Percentiles rank a stretch among this genome's conserved stretches.
These are phyloP conservation scores for Borealophlyctis nickersoniae DNA, from an alignment of 192 early-diverging fungal genomes.

Conservation along the genomic window DNA sequence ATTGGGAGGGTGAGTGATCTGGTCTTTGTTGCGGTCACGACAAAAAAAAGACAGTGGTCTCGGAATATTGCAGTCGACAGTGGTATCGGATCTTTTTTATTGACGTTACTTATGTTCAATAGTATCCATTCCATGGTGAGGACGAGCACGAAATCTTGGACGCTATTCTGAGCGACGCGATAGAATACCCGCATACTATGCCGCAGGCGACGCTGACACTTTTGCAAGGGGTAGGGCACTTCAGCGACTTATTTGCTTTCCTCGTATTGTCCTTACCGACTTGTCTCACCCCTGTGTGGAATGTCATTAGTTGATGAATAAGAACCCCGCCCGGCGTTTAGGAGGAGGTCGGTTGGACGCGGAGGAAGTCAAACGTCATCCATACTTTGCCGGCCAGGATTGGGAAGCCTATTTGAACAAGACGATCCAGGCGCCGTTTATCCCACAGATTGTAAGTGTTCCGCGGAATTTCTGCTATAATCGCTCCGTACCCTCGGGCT, in stretches of 20 bases:
- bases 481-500: neutral
- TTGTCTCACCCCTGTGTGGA: no score
- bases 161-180: conserved; percentile 90
- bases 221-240: conserved; percentile 66
- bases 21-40: conserved; percentile 2
- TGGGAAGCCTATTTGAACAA: conserved; percentile 93
- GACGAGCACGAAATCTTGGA: conserved; percentile 96
- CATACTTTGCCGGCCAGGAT: conserved; percentile 91
- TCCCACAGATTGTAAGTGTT: conserved; percentile 76
- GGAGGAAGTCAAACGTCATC: conserved; percentile 92
- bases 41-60: conserved; percentile 1
- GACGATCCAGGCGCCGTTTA: conserved; percentile 81
- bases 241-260: conserved; percentile 7
- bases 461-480: no score
- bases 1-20: conserved; percentile 53
- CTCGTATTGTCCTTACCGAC: conserved; percentile 4
- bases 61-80: conserved; percentile 3
- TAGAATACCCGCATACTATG: conserved; percentile 92
- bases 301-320: conserved; percentile 83
- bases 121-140: conserved; percentile 92
- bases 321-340: conserved; percentile 82
- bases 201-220: conserved; percentile 87
- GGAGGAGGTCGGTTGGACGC: conserved; percentile 85
- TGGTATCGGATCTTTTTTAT: conserved; percentile 5
- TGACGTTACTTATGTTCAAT: no score